Percentiles rank a stretch among this genome's conserved stretches.
These are phyloP conservation scores for Calonectria pteridis DNA, from an alignment of 2,329 filamentous ascomycete genomes.

Conservation along the genomic window DNA sequence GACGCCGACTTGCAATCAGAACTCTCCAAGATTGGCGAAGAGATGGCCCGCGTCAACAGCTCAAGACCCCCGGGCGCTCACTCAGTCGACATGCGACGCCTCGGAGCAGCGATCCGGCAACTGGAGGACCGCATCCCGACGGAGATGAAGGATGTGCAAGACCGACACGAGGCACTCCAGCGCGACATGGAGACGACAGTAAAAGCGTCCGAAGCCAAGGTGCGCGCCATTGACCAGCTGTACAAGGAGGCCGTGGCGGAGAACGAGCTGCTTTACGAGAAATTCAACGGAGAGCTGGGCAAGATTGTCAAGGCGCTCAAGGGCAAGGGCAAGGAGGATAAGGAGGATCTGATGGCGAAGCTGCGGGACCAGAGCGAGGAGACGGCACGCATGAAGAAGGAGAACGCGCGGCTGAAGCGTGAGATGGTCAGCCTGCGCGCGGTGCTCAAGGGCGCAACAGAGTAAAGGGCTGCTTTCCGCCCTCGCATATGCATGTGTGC, in stretches of 20 bases:
- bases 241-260: constrained; percentile 90
- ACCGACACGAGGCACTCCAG: constrained; percentile 73
- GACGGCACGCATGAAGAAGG: constrained; percentile 81
- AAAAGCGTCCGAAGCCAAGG: constrained; percentile 80
- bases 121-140: constrained; percentile 77
- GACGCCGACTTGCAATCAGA: constrained; percentile 80
- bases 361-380: constrained; percentile 84
- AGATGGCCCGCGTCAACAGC: constrained; percentile 73
- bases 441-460: constrained; percentile 60
- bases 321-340: constrained; percentile 79
- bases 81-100: constrained; percentile 59
- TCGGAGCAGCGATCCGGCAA: constrained; percentile 70
- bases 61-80: constrained; percentile 45
- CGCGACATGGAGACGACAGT: constrained; percentile 79
- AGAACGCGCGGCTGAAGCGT: constrained; percentile 85
- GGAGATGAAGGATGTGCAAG: constrained; percentile 69
- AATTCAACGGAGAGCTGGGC: constrained; percentile 90
- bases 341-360: constrained; percentile 80
- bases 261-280: constrained; percentile 92
- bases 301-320: constrained; percentile 84
- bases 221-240: constrained; percentile 85
- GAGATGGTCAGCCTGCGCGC: constrained; percentile 81
- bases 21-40: constrained; percentile 82
- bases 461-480: constrained; percentile 44
- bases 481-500: constrained; percentile 21